Evolutionary conservation across 2,329 filamentous ascomycete species (phyloP).

Genomic region (Neocatenulostroma microsporum): DNA sequence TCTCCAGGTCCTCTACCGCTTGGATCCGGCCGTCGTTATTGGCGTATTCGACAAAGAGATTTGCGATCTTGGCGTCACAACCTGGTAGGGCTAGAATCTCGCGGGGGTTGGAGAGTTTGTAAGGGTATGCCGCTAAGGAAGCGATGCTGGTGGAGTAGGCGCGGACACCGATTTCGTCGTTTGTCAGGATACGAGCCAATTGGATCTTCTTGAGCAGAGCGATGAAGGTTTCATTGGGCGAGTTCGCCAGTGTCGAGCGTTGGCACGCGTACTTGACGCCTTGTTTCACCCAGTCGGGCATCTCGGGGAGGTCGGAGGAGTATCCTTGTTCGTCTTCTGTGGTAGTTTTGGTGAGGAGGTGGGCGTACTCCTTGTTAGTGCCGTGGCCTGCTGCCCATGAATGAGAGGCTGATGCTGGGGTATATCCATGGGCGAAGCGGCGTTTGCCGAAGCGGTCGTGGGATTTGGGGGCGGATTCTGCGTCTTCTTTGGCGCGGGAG

Average conservation of each 20-base stretch:
- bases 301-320: slow-evolving; percentile 48
- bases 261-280: slow-evolving; percentile 69
- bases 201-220: slow-evolving; percentile 66
- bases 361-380: slow-evolving; percentile 28
- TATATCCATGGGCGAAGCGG: slow-evolving; percentile 16
- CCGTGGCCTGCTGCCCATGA: slow-evolving; percentile 26
- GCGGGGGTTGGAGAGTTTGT: slow-evolving; percentile 39
- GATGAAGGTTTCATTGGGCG: slow-evolving; percentile 70
- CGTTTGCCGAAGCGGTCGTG: slow-evolving; percentile 21
- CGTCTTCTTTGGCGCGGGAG: slow-evolving; percentile 44
- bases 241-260: slow-evolving; percentile 60
- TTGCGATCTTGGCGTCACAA: slow-evolving; percentile 71
- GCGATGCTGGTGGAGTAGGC: slow-evolving; percentile 87
- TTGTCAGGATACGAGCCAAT: slow-evolving; percentile 59
- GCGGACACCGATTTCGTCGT: slow-evolving; percentile 70
- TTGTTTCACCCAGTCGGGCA: slow-evolving; percentile 62
- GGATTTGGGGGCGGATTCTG: slow-evolving; percentile 9
- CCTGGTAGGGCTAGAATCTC: slow-evolving; percentile 57
- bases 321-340: slow-evolving; percentile 61
- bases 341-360: slow-evolving; percentile 62
- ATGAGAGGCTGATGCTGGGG: slow-evolving; percentile 10
- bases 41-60: slow-evolving; percentile 73
- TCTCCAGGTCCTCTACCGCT: slow-evolving; percentile 57
- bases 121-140: slow-evolving; percentile 71
- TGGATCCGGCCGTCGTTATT: slow-evolving; percentile 53